Evolutionary conservation across 2,329 filamentous ascomycete species (phyloP).

Genomic region (Ophiocordyceps sinensis): DNA sequence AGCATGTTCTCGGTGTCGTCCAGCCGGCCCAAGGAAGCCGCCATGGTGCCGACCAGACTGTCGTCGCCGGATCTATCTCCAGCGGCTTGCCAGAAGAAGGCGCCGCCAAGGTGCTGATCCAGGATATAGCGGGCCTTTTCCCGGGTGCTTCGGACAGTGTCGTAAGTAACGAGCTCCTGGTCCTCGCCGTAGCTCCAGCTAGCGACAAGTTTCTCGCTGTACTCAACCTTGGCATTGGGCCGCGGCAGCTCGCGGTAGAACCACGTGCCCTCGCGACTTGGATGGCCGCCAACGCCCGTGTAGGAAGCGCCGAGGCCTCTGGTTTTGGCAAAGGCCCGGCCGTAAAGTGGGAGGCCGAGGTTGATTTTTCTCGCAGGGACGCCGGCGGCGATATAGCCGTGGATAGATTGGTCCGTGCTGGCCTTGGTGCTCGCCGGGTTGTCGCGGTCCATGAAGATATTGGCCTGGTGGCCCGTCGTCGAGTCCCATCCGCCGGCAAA

Average conservation of each 20-base stretch:
- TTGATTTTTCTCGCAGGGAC: slow-evolving; percentile 52
- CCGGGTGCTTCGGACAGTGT: slow-evolving; percentile 41
- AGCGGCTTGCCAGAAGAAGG: slow-evolving; percentile 75
- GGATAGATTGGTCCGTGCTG: slow-evolving; percentile 50
- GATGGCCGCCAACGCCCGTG: slow-evolving; percentile 36
- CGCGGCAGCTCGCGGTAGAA: slow-evolving; percentile 60
- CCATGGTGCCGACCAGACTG: slow-evolving; percentile 45
- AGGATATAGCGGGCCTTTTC: slow-evolving; percentile 52
- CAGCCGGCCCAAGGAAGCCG: slow-evolving; percentile 28
- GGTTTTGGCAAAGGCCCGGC: slow-evolving; percentile 58
- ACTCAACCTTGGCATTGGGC: slow-evolving; percentile 37
- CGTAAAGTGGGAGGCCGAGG: slow-evolving; percentile 66
- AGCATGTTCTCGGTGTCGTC: slow-evolving; percentile 37
- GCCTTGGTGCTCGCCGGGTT: slow-evolving; percentile 49
- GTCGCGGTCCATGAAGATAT: slow-evolving; percentile 40
- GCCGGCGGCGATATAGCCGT: slow-evolving; percentile 33
- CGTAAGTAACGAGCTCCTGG: slow-evolving; percentile 54
- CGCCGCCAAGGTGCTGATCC: slow-evolving; percentile 49
- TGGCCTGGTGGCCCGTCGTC: slow-evolving; percentile 52
- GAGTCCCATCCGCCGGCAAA: slow-evolving; percentile 55
- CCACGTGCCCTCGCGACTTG: slow-evolving; percentile 46
- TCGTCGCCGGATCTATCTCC: slow-evolving; percentile 38
- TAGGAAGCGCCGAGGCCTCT: slow-evolving; percentile 50
- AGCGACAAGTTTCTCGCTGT: slow-evolving; percentile 44
- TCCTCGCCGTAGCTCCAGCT: slow-evolving; percentile 56